phyloP scores from a whole-genome alignment of 805 yeast species.

The Saccharomycopsis sp. region DNA sequence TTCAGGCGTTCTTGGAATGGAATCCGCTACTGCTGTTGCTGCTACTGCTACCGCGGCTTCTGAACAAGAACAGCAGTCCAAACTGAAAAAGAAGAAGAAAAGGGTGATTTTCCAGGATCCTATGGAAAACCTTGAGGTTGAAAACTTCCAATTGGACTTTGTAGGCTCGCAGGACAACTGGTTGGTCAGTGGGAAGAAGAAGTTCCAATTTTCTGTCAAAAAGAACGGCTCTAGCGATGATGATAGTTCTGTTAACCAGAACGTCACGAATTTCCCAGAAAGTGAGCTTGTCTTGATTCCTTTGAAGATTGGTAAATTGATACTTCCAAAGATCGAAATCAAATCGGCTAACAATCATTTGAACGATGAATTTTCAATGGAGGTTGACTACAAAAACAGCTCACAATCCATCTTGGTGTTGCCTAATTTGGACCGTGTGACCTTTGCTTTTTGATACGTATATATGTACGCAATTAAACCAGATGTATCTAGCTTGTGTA shows the following conservation, averaged over 20 bases:
- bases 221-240: conserved; percentile 16
- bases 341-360: conserved; percentile 25
- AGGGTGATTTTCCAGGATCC: conserved; percentile 21
- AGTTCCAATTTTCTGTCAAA: conserved; percentile 41
- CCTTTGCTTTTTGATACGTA: conserved; percentile 50
- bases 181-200: conserved; percentile 70
- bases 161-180: conserved; percentile 58
- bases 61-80: no score
- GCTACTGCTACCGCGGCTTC: neutral
- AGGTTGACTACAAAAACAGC: conserved; percentile 60
- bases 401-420: conserved; percentile 64
- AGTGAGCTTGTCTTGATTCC: conserved; percentile 56
- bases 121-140: conserved; percentile 17
- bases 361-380: conserved; percentile 38
- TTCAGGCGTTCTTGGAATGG: neutral
- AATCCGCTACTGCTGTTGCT: neutral
- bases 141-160: conserved; percentile 40
- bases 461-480: no score
- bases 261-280: conserved; percentile 18
- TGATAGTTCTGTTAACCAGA: conserved; percentile 8
- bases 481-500: no score
- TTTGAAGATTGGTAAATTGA: conserved; percentile 63
- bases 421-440: conserved; percentile 57
- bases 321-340: conserved; percentile 57
- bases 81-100: conserved; percentile 15